Conservation (phyloP, 192 early-diverging fungal genomes). For the Linnemannia zychae region DNA sequence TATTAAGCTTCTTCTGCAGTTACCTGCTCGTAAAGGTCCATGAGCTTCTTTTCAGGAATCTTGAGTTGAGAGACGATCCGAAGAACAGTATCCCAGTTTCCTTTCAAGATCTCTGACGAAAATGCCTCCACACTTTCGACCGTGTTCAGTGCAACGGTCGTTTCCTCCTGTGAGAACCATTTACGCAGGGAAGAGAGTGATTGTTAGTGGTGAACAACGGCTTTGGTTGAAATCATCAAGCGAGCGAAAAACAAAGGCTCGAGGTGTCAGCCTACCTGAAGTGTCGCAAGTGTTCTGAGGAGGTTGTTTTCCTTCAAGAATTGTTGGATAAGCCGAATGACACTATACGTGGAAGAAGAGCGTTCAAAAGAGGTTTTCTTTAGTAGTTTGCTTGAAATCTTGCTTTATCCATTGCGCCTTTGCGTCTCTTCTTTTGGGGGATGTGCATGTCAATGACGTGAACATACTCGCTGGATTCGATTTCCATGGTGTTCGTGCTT, state of each 20-base stretch:
- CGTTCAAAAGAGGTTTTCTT: slow-evolving; percentile 1
- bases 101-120: slow-evolving; percentile 78
- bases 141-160: slow-evolving; percentile 83
- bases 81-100: slow-evolving; percentile 91
- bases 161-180: slow-evolving; percentile 74
- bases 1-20: neutral
- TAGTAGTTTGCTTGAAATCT: neutral
- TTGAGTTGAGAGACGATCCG: slow-evolving; percentile 76
- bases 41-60: slow-evolving; percentile 76
- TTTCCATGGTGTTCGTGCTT: slow-evolving; percentile 61
- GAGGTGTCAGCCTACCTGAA: slow-evolving; percentile 69
- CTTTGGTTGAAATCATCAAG: neutral
- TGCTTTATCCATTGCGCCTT: neutral
- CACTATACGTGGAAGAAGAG: slow-evolving; percentile 57
- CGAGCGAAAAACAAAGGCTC: neutral
- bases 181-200: neutral
- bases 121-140: slow-evolving; percentile 87
- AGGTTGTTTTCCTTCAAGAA: slow-evolving; percentile 95
- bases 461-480: slow-evolving; percentile 72
- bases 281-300: slow-evolving; percentile 75
- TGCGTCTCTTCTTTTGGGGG: neutral
- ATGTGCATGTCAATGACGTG: neutral
- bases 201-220: neutral
- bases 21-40: slow-evolving; percentile 93
- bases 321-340: slow-evolving; percentile 92